phyloP scores from a whole-genome alignment of 306 rosid species.

The Sicyos edulis region DNA sequence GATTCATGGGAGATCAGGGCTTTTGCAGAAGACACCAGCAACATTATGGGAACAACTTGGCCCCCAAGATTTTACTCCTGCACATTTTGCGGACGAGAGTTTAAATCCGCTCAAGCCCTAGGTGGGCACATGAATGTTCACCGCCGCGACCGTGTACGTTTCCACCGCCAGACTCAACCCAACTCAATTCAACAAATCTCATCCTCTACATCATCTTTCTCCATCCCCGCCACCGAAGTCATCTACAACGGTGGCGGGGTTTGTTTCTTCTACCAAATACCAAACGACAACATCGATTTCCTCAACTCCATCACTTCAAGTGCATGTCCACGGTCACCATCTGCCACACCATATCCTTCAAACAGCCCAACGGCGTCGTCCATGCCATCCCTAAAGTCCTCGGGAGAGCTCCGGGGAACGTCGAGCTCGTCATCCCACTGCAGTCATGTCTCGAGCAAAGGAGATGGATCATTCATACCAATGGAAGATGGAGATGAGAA shows the following conservation, averaged over 20 bases:
- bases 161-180: conserved; percentile 53
- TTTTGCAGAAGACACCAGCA: conserved; percentile 79
- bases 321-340: conserved; percentile 34
- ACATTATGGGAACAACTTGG: conserved; percentile 75
- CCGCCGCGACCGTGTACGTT: conserved; percentile 95
- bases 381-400: conserved; percentile 26
- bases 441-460: conserved; percentile 16
- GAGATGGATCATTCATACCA: not conserved
- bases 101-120: conserved; percentile 85
- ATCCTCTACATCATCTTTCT: conserved; percentile 16
- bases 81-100: conserved; percentile 73
- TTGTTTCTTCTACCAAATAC: conserved; percentile 35
- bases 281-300: not conserved
- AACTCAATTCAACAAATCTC: conserved; percentile 20
- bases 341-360: conserved; percentile 43
- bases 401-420: not conserved
- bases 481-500: conserved; percentile 35
- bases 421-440: conserved; percentile 3
- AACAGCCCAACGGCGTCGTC: conserved; percentile 26
- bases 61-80: conserved; percentile 91
- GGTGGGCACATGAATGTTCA: conserved; percentile 99
- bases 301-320: not conserved
- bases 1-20: conserved; percentile 92
- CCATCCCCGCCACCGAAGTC: conserved; percentile 51
- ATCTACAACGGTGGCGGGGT: conserved; percentile 38